Base-by-base conservation (phyloP, 352 stramenopile species). In the Poterioochromonas sp. region DNA sequence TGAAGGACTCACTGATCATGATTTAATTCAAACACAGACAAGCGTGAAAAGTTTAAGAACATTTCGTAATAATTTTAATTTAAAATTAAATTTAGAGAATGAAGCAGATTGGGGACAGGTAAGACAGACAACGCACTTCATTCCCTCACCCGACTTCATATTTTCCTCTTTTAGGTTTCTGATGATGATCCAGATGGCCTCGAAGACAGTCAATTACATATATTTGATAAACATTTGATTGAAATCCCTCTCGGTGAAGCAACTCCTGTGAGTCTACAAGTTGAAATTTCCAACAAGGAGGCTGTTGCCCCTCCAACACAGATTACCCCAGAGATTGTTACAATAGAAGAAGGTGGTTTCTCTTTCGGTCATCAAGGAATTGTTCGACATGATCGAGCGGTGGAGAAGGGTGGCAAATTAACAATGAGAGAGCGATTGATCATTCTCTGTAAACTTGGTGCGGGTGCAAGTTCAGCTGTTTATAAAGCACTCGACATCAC, bases 401-500 rank as follows among this genome's bases (percentile, higher is more conserved):
- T 22, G 12, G 51, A 62, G 8, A 32, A 2, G 2, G 26, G 51
- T 22, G 51, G 62, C 8, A 71, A 71, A n/a, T n/a, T 74, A 40
- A 5, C 65, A 53, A 74, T 74, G 65, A 3, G 40, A 18, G 65
- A 74, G n/a, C 65, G 65, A 18, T n/a, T 74, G 1, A 35, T 54
- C 11, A 54, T 74, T 35, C 37, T 74, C 29, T 74, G 65, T 39
- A 74, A 54, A n/a, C 29, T 74, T 2, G 65, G 65, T 40, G 1
- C 5, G 8, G 65, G 65, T 34, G 65, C 65, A 37, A 74, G 65
- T 54, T 54, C 34, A 54, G 65, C n/a, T 5, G 65, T 74, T 22
- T 74, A 74, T n/a, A 74, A 74, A 39, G 65, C 65, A 40, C 34
- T 74, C 3, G 65, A 74, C 53, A 5, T 74, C 37, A 51, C 37